Conservation (phyloP, 768 basidiomycete species). For the Imleria badia region DNA sequence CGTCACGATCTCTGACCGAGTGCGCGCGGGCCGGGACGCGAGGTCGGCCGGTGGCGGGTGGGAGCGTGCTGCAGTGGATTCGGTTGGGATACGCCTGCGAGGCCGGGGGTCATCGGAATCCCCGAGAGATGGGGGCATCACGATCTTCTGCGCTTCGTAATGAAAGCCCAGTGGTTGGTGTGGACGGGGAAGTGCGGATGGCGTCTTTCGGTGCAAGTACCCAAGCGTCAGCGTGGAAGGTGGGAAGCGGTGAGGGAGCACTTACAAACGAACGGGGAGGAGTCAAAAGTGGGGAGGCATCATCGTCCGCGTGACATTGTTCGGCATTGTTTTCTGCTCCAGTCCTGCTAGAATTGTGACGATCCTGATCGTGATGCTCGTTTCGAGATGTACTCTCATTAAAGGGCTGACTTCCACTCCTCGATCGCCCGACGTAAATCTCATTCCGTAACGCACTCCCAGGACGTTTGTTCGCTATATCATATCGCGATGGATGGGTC, state of each 20-base stretch:
- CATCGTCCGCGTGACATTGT: conserved; percentile 33
- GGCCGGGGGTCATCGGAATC: conserved; percentile 18
- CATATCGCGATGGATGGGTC: conserved; percentile 33
- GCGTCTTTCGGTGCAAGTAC: conserved; percentile 13
- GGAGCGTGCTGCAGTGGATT: not conserved
- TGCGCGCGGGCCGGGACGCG: conserved; percentile 9
- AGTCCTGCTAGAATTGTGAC: conserved; percentile 18
- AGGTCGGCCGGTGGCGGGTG: conserved; percentile 6
- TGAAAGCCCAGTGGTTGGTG: conserved; percentile 12
- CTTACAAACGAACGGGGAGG: conserved; percentile 23
- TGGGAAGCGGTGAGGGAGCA: not conserved
- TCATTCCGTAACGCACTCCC: conserved; percentile 28
- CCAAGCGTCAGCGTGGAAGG: conserved; percentile 3
- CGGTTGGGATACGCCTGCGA: conserved; percentile 14
- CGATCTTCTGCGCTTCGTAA: conserved; percentile 33
- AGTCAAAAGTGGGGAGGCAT: conserved; percentile 11
- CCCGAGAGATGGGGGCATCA: conserved; percentile 25
- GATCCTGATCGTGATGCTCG: conserved; percentile 20
- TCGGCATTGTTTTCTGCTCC: conserved; percentile 28
- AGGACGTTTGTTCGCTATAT: conserved; percentile 28
- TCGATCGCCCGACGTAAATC: conserved; percentile 13
- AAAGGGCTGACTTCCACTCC: conserved; percentile 27
- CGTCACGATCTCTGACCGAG: too few relatives aligned
- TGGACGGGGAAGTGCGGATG: conserved; percentile 10
- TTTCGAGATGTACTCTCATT: too few relatives aligned